Percentiles rank a stretch among this genome's conserved stretches.
Conservation (phyloP, 2,329 filamentous ascomycete genomes). For the Arthroderma sp. region DNA sequence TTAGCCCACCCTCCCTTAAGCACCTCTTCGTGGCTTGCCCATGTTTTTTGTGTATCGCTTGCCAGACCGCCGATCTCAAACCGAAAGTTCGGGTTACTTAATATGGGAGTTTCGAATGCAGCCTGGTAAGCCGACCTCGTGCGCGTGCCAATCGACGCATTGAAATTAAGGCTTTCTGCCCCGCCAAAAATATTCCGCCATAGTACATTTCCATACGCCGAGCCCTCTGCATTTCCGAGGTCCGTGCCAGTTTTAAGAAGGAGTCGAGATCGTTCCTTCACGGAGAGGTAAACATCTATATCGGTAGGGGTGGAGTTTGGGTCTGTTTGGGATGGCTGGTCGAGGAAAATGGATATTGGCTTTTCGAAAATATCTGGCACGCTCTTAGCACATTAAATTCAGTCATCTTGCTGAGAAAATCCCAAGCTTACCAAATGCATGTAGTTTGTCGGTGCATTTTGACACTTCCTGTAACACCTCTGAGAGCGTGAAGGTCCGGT, state of each 20-base stretch:
- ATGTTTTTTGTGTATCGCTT: slow-evolving; percentile 76
- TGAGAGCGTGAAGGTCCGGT: slow-evolving; percentile 59
- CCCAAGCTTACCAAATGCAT: slow-evolving; percentile 54
- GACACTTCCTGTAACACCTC: slow-evolving; percentile 65
- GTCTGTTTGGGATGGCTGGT: slow-evolving; percentile 56
- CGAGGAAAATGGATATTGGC: slow-evolving; percentile 68
- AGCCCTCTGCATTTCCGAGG: slow-evolving; percentile 84
- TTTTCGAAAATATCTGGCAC: slow-evolving; percentile 69
- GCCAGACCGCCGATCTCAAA: slow-evolving; percentile 68
- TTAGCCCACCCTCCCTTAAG: slow-evolving; percentile 65
- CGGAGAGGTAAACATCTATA: slow-evolving; percentile 65
- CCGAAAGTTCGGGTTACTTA: slow-evolving; percentile 69
- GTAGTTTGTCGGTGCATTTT: slow-evolving; percentile 57
- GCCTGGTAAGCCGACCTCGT: slow-evolving; percentile 87
- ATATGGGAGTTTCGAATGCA: slow-evolving; percentile 66
- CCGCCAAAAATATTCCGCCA: slow-evolving; percentile 91
- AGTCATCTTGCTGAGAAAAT: not conserved
- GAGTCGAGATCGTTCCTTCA: slow-evolving; percentile 67
- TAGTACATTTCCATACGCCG: slow-evolving; percentile 74
- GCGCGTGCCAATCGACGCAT: slow-evolving; percentile 77
- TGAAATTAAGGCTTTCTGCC: slow-evolving; percentile 75
- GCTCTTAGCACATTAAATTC: slow-evolving; percentile 5
- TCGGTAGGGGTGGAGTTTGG: slow-evolving; percentile 61
- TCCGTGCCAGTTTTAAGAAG: slow-evolving; percentile 91
- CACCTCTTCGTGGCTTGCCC: slow-evolving; percentile 87